These are phyloP conservation scores for Moringa oleifera DNA, from an alignment of 345 rosid species.

Conservation along the genomic window DNA sequence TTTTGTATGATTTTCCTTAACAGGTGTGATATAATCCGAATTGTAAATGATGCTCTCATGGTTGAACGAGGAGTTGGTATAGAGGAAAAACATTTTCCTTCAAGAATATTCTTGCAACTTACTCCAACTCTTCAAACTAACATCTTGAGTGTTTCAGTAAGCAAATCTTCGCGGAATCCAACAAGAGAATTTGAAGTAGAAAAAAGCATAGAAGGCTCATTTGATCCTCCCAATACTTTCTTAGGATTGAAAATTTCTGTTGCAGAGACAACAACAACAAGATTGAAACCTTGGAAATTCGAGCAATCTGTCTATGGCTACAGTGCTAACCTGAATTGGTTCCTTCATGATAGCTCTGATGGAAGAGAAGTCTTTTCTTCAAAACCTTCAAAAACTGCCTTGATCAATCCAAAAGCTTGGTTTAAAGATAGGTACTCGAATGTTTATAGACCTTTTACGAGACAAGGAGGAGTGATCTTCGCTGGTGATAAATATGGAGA, in stretches of 20 bases:
- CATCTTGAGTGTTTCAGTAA: constrained; percentile 65
- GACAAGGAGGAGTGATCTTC: constrained; percentile 82
- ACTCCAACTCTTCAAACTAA: constrained; percentile 65
- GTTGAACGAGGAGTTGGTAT: constrained; percentile 59
- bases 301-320: constrained; percentile 69
- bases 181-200: constrained; percentile 40
- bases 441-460: constrained; percentile 65
- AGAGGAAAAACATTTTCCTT: constrained; percentile 82
- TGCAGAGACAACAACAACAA: constrained; percentile 50
- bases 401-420: constrained; percentile 74
- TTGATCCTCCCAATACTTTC: constrained; percentile 67
- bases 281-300: constrained; percentile 81
- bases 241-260: constrained; percentile 56
- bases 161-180: constrained; percentile 74
- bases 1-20: neutral
- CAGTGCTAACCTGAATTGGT: constrained; percentile 65
- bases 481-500: constrained; percentile 82
- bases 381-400: constrained; percentile 56
- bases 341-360: constrained; percentile 68
- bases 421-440: constrained; percentile 68
- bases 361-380: constrained; percentile 83
- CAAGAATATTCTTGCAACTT: constrained; percentile 56
- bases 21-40: constrained; percentile 61
- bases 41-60: constrained; percentile 51
- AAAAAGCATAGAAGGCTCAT: constrained; percentile 45